A percentile compares a stretch with the other conserved stretches of the same genome.
Evolutionary conservation across 2,329 filamentous ascomycete genomes (phyloP).

Genomic region (Ustulina deusta): DNA sequence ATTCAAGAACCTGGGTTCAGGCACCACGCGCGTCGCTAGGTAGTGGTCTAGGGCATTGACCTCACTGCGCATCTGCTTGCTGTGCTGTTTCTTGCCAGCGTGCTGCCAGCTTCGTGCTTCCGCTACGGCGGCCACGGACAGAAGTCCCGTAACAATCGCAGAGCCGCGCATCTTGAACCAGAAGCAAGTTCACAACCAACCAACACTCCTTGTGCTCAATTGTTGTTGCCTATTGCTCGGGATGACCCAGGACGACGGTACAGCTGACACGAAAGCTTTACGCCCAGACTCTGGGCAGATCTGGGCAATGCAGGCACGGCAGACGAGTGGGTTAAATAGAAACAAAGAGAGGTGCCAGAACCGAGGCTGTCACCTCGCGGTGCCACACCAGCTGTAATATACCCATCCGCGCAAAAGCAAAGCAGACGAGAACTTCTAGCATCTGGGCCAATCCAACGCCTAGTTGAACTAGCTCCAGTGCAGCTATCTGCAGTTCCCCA

Average conservation of each 20-base stretch:
- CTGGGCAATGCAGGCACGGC: slow-evolving; percentile 27
- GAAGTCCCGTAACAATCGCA: slow-evolving; percentile 41
- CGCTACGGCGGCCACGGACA: slow-evolving; percentile 43
- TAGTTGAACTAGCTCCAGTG: neutral
- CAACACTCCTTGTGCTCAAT: slow-evolving; percentile 23
- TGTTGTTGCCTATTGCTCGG: slow-evolving; percentile 7
- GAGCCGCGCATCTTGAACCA: slow-evolving; percentile 45
- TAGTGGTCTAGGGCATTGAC: slow-evolving; percentile 41
- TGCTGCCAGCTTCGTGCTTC: slow-evolving; percentile 49
- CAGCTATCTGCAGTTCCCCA: slow-evolving; percentile 31
- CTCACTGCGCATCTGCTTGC: slow-evolving; percentile 21
- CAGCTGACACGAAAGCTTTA: slow-evolving; percentile 27
- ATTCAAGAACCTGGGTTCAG: slow-evolving; percentile 46
- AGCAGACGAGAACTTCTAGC: neutral
- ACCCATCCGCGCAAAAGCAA: neutral
- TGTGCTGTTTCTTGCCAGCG: slow-evolving; percentile 49
- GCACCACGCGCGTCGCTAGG: slow-evolving; percentile 44
- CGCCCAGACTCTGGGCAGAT: slow-evolving; percentile 34
- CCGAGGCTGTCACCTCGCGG: neutral
- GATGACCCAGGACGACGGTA: slow-evolving; percentile 20
- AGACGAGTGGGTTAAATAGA: slow-evolving; percentile 13
- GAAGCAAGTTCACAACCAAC: slow-evolving; percentile 3
- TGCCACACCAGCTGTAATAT: slow-evolving; percentile 22
- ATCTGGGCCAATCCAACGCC: slow-evolving; percentile 25
- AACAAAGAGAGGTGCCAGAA: slow-evolving; percentile 6